Percentiles rank a stretch among this genome's conserved stretches.
phyloP scores from a whole-genome alignment of 805 yeast species.

The Saturnispora silvae region DNA sequence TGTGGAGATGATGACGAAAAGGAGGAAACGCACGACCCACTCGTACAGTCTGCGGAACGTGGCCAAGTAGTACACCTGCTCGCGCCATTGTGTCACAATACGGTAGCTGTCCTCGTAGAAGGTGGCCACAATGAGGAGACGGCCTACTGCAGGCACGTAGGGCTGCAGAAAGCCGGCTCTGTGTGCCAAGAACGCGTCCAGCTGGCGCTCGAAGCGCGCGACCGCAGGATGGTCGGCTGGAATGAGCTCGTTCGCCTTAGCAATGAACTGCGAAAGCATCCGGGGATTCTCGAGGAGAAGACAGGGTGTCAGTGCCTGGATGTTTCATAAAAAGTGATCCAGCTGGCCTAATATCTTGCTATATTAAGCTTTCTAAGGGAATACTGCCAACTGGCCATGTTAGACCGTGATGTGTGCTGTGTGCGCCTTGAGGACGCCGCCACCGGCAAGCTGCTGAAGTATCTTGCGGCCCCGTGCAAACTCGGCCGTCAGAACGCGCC shows the following conservation, averaged over 20 bases:
- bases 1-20: slow-evolving; percentile 48
- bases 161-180: slow-evolving; percentile 49
- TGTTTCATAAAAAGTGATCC: too few species aligned
- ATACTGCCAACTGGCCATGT: too few species aligned
- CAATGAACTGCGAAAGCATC: too few species aligned
- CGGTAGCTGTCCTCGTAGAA: slow-evolving; percentile 84
- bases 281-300: too few species aligned
- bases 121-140: slow-evolving; percentile 86
- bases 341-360: too few species aligned
- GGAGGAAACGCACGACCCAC: slow-evolving; percentile 64
- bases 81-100: slow-evolving; percentile 79
- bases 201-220: slow-evolving; percentile 36
- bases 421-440: slow-evolving; percentile 43
- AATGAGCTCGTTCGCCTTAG: slow-evolving; percentile 20
- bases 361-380: too few species aligned
- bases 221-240: slow-evolving; percentile 25
- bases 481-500: slow-evolving; percentile 82
- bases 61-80: slow-evolving; percentile 77
- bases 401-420: slow-evolving; percentile 40
- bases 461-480: slow-evolving; percentile 71
- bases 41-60: slow-evolving; percentile 71
- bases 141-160: slow-evolving; percentile 77
- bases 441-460: slow-evolving; percentile 39
- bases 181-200: slow-evolving; percentile 45
- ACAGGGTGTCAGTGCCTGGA: too few species aligned